Evolutionary conservation across 306 rosid genomes (phyloP), one percentile per base, ranked within the genome.

Genomic region (Prosopis cineraria): DNA sequence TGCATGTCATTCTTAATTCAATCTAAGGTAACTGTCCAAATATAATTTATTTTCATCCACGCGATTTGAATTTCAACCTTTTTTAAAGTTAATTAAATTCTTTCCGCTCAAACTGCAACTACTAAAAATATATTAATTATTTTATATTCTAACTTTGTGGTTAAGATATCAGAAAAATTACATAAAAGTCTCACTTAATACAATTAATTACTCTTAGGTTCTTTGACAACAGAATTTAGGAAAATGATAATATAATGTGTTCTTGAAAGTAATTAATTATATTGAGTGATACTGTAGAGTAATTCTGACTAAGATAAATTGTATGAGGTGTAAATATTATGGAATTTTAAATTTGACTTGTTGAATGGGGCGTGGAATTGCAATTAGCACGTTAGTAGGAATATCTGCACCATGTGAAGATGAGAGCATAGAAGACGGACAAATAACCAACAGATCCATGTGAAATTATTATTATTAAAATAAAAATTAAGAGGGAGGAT

Each of bases 391-490:
- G 36, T 81, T 80, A 65, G 30, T 60, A 72, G 63, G 59, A 47
- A 63, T 47, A 55, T 52, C 30, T 27, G 55, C 17, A 16, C 4
- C 70, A 20, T 20, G 70, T 65, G 70, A 64, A 31, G 41, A 63
- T 33, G 29, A 67, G 58, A n/a, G 9, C 3, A 50, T 50, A 7
- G 58, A 50, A n/a, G 69, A 12, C 31, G 31, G 59, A 75, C 79
- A 65, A 58, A 71, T n/a, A 39, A 16, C 34, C 16, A 41, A 10
- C 45, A n/a, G 10, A 33, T 1, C 69, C 69, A 33, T 53, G 60
- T 20, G 60, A 53, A 75, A 79, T 79, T 63, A 79, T 40, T 45
- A 12, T 20, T 7, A 52, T 52, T 52, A 20, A 55, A 78, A 82
- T 56, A 20, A 30, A 60, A 7, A 29, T 60, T 5, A 30, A 25